Base-by-base conservation (phyloP, 148 eudicot genomes). In the Chenopodium suecicum region DNA sequence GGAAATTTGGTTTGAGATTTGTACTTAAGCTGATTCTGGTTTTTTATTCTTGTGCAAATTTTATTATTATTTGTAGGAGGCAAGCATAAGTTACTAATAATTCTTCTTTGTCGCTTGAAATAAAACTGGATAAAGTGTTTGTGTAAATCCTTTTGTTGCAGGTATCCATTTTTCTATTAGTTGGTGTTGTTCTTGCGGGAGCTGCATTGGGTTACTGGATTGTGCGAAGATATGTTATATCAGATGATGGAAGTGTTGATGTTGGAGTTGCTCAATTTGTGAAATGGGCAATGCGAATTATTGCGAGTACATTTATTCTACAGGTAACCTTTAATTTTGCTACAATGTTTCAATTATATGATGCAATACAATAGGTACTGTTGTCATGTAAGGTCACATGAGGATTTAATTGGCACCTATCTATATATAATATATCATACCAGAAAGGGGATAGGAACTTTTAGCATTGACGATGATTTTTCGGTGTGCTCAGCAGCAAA, bases 191-290 rank as follows among this genome's bases (percentile, higher is more conserved):
- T 81, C 88, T 96, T 63, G 88, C 93, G 1, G 98, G 99, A 88
- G 99, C 98, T 86, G 98, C 87, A 75, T 88, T 92, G 63, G 99
- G 99, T 16, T 94, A 86, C 84, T 94, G 94, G 92, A 90, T 94
- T 75, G 98, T 96, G 74, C 89, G 98, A 66, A 91, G 89, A 79
- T 94, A 81, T 89, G 91, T 94, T 75, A 88, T 96, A 82, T 84
- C 93, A 44, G 97, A 96, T 46, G 99, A 95, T 83, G 99, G 99
- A 77, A 86, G 86, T 75, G 95, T 96, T 70, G 98, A 94, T 83
- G 90, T 87, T 86, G 93, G 90, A 50, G 77, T 94, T 73, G 98
- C 97, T 83, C 90, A 86, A 78, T 91, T 93, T 82, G 92, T 93
- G 78, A 90, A 93, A 87, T 93, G 98, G 97, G 91, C 98, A 66